Evolutionary conservation across 176 grass and related monocot genomes (phyloP).

Genomic region (Ampelocalamus luodianensis): DNA sequence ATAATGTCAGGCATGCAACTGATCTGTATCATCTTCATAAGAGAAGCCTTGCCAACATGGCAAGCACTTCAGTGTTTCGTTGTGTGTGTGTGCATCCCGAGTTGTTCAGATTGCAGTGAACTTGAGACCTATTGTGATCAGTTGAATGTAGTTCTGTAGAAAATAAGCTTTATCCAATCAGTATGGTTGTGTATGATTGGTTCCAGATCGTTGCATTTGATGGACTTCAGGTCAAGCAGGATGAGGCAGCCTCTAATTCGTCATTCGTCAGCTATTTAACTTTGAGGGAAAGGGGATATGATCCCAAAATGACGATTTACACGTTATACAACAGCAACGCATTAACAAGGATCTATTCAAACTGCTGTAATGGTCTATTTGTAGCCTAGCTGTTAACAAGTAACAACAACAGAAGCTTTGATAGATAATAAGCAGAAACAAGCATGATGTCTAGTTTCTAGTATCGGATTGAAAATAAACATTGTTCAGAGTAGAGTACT

Average conservation of each 20-base stretch:
- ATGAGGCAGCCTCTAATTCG: background rate
- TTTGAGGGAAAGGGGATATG: background rate
- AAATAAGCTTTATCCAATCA: background rate
- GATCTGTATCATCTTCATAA: conserved; percentile 43
- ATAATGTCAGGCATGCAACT: conserved; percentile 41
- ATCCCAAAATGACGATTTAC: background rate
- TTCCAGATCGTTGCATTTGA: no score
- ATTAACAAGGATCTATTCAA: background rate
- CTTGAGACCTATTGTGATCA: conserved; percentile 17
- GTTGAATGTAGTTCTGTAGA: conserved; percentile 28
- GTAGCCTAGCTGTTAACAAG: no score
- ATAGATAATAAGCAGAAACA: no score
- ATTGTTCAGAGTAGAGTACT: no score
- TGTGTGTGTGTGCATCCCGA: conserved; percentile 13
- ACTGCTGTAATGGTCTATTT: background rate
- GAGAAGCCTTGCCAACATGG: background rate
- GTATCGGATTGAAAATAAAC: no score
- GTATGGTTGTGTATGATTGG: background rate
- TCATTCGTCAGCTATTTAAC: background rate
- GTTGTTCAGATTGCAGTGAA: conserved; percentile 30
- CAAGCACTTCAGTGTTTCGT: conserved; percentile 12
- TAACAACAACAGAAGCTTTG: no score
- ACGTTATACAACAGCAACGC: background rate
- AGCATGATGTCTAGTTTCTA: no score
- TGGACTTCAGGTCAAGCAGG: background rate